Evolutionary conservation across 1,284 basidiomycete species (phyloP).

Genomic region (Apiotrichum montevideense): DNA sequence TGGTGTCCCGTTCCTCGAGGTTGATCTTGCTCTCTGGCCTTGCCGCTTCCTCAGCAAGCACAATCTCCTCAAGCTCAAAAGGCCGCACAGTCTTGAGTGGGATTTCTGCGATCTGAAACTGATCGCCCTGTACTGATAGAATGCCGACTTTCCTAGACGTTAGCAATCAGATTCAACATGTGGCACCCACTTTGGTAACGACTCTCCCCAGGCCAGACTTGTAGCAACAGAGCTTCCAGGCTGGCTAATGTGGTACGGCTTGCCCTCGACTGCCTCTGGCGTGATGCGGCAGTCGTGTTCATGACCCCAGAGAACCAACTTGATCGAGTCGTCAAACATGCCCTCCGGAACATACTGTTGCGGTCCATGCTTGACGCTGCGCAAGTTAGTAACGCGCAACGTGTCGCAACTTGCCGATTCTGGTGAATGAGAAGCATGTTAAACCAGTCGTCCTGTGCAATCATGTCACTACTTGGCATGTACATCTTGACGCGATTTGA

Average conservation of each 20-base stretch:
- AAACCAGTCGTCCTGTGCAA: constrained; percentile 63
- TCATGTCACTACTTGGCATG: constrained; percentile 79
- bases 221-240: constrained; percentile 95
- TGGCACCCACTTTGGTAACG: constrained; percentile 67
- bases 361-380: constrained; percentile 83
- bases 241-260: constrained; percentile 85
- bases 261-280: constrained; percentile 84
- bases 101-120: constrained; percentile 78
- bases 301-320: constrained; percentile 96
- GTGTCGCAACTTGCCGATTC: constrained; percentile 63
- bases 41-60: constrained; percentile 67
- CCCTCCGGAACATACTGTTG: constrained; percentile 91
- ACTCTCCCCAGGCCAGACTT: constrained; percentile 81
- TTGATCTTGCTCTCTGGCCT: constrained; percentile 60
- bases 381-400: not conserved
- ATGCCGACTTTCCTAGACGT: constrained; percentile 72
- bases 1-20: constrained; percentile 68
- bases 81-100: constrained; percentile 86
- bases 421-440: constrained; percentile 92
- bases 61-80: constrained; percentile 83
- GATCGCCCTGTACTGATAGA: constrained; percentile 74
- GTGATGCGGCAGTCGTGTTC: constrained; percentile 94
- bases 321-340: constrained; percentile 92
- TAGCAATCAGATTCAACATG: too few species aligned
- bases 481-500: constrained; percentile 93